Percentiles rank a stretch among this genome's conserved stretches.
phyloP scores from a whole-genome alignment of 2,329 filamentous ascomycete genomes.

The Botryotinia narcissicola region DNA sequence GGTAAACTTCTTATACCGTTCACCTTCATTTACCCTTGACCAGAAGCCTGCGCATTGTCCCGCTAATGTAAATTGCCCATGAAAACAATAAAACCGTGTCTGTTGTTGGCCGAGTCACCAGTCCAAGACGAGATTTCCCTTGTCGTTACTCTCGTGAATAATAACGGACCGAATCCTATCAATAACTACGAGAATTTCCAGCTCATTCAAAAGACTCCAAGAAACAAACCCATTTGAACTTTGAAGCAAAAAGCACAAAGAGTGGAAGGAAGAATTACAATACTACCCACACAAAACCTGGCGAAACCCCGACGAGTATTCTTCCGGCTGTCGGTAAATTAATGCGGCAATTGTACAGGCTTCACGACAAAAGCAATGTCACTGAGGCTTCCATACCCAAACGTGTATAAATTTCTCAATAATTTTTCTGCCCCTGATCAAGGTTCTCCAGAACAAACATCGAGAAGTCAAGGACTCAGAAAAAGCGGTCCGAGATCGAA shows the following conservation, averaged over 20 bases:
- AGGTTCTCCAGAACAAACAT: slow-evolving; percentile 36
- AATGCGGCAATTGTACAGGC: slow-evolving; percentile 23
- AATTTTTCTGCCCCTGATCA: slow-evolving; percentile 38
- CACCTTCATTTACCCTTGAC: slow-evolving; percentile 13
- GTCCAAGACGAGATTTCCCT: not conserved
- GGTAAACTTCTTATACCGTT: slow-evolving; percentile 16
- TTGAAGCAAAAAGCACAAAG: slow-evolving; percentile 5
- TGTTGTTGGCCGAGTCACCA: slow-evolving; percentile 17
- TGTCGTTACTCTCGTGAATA: slow-evolving; percentile 7
- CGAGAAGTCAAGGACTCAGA: slow-evolving; percentile 37
- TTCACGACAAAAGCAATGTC: slow-evolving; percentile 34
- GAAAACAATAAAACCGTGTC: slow-evolving; percentile 22
- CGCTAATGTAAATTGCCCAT: slow-evolving; percentile 26
- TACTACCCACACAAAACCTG: slow-evolving; percentile 15
- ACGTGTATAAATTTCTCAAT: slow-evolving; percentile 40
- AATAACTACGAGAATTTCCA: slow-evolving; percentile 11
- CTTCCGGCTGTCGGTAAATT: slow-evolving; percentile 19
- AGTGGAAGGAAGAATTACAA: slow-evolving; percentile 8
- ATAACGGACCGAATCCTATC: slow-evolving; percentile 17
- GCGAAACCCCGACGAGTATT: slow-evolving; percentile 11
- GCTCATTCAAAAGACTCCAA: slow-evolving; percentile 5
- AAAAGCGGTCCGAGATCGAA: slow-evolving; percentile 39
- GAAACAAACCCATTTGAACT: slow-evolving; percentile 1
- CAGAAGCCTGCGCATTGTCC: slow-evolving; percentile 16
- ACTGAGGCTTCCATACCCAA: slow-evolving; percentile 37